These are phyloP conservation scores for Friedmanniomyces simplex DNA, from an alignment of 495 filamentous ascomycete species.

Conservation along the genomic window DNA sequence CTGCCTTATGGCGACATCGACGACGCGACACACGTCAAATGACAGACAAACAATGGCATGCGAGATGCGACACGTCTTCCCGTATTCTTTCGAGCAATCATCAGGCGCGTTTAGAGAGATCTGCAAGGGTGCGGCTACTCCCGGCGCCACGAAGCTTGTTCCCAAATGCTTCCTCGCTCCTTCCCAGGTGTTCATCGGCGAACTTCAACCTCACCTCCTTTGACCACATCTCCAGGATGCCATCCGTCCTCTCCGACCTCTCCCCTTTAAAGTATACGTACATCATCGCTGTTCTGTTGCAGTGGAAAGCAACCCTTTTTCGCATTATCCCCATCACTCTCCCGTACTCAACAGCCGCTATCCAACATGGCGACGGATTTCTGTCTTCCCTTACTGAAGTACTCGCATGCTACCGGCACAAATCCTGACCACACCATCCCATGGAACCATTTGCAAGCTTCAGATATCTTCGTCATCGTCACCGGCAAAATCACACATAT, in stretches of 20 bases:
- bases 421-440: constrained; percentile 15
- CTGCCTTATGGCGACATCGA: neutral
- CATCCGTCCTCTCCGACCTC: no score
- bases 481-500: constrained; percentile 1
- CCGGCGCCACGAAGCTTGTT: neutral
- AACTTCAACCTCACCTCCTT: neutral
- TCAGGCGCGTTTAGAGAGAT: no score
- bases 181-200: no score
- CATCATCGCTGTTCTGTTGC: no score
- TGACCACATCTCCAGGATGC: neutral
- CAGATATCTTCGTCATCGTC: constrained; percentile 11
- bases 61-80: neutral
- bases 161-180: neutral
- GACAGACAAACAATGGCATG: neutral
- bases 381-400: constrained; percentile 23
- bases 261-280: neutral
- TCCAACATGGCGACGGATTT: constrained; percentile 15
- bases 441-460: constrained; percentile 22
- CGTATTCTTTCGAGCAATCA: no score
- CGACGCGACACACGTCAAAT: no score
- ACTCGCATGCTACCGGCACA: constrained; percentile 22
- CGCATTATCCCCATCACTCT: neutral
- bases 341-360: neutral
- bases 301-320: no score
- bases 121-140: neutral